Percentiles rank a stretch among this genome's conserved stretches.
Conservation (phyloP, 257 asterid genomes). For the Solanum peruvianum region DNA sequence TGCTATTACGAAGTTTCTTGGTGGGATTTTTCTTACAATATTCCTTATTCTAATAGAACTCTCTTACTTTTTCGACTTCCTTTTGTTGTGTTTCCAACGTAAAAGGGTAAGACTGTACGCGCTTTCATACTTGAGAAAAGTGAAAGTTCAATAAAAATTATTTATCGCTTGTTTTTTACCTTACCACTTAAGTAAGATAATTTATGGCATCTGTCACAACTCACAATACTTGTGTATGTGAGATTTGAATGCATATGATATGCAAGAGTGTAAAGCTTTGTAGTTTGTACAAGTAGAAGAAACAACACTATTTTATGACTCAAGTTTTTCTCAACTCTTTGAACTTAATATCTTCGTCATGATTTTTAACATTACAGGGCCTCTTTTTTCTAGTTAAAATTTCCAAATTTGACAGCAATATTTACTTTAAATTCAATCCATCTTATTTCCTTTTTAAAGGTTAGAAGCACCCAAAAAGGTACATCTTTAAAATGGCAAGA, state of each 20-base stretch:
- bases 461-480: not conserved
- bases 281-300: not conserved
- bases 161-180: not conserved
- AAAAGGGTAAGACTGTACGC: not conserved
- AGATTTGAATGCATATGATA: not conserved
- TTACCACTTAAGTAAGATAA: not conserved
- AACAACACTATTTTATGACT: not conserved
- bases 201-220: not conserved
- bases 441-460: not conserved
- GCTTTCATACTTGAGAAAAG: not conserved
- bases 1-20: not conserved
- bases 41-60: not conserved
- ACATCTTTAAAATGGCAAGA: not conserved
- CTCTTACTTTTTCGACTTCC: not conserved
- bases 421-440: not conserved
- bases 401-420: not conserved
- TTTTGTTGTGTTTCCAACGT: not conserved
- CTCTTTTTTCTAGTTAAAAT: not conserved
- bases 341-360: not conserved
- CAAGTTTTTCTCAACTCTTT: not conserved
- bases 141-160: not conserved
- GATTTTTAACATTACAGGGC: not conserved
- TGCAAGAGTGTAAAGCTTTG: not conserved
- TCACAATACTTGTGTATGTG: not conserved
- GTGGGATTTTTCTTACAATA: not conserved